Evolutionary conservation across 352 stramenopile species (phyloP), one percentile per base, ranked within the genome.

Genomic region (Pythium rhizo-oryzae): DNA sequence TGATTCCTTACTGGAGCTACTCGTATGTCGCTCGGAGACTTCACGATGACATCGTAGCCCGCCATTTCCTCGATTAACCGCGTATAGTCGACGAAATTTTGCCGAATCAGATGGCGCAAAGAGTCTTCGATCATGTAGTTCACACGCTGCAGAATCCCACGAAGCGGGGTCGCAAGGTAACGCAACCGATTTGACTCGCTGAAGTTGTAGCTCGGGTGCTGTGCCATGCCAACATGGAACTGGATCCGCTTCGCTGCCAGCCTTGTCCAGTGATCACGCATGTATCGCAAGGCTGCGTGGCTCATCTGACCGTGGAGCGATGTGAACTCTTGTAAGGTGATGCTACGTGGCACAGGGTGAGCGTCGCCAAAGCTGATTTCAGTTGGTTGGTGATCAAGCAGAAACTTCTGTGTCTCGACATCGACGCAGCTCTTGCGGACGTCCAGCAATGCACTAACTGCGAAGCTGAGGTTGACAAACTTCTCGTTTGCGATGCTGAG

Each of bases 121-220:
- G 83, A 86, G 53, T 91, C 80, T 74, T 92, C 83, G 9, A 94
- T 65, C 81, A 94, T 93, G 69, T 93, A 93, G 56, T 94, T 93
- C 8, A 94, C 79, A 21, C 88, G 85, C 61, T 87, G 84, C 16
- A 96, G 68, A 43, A 94, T 87, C 2, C 65, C 67, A 12, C 72
- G 81, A 18, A 90, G 70, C 9, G 76, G 75, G 15, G 82, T 88
- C 15, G 76, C 68, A 25, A 91, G n/a, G 59, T 96, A 96, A 53
- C 80, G 80, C 25, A 81, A 69, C 5, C 88, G 86, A 65, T 89
- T 91, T 9, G 83, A 70, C 56, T 96, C 86, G 1, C 56, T 61
- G 30, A 85, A 75, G 37, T 93, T 92, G 69, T 90, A 96, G 1
- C 64, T 47, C 3, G 76, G 73, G 47, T 91, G 74, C 33, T 89